These are phyloP conservation scores for Apiospora rasikravindrae DNA, from an alignment of 2,329 filamentous ascomycete species.

Conservation along the genomic window DNA sequence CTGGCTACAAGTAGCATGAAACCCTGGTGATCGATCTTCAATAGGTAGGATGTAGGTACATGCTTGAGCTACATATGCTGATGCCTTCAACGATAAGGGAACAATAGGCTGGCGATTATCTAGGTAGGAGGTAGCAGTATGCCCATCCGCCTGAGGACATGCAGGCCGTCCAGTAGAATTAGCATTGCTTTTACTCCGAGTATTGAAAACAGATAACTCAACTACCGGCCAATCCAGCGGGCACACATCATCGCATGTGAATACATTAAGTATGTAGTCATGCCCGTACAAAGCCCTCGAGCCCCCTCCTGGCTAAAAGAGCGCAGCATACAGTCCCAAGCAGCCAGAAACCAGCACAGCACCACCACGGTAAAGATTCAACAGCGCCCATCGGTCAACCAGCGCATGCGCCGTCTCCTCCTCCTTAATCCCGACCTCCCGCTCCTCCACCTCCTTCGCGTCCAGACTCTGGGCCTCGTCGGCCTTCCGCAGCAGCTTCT, in stretches of 20 bases:
- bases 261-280: too few relatives aligned
- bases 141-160: too few relatives aligned
- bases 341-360: slow-evolving; percentile 45
- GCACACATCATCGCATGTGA: not conserved
- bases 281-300: not conserved
- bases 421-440: slow-evolving; percentile 9
- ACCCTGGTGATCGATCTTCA: too few relatives aligned
- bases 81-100: too few relatives aligned
- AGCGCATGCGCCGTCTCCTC: slow-evolving; percentile 26
- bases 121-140: too few relatives aligned
- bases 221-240: not conserved
- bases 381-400: slow-evolving; percentile 54
- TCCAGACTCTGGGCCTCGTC: slow-evolving; percentile 41
- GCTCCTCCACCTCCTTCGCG: not conserved
- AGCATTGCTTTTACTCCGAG: too few relatives aligned
- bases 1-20: too few relatives aligned
- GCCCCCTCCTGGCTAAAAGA: slow-evolving; percentile 37
- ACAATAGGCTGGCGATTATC: too few relatives aligned
- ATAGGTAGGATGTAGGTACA: too few relatives aligned
- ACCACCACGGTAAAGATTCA: slow-evolving; percentile 70
- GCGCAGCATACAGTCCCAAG: slow-evolving; percentile 58
- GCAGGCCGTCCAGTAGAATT: too few relatives aligned
- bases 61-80: too few relatives aligned
- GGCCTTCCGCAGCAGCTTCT: slow-evolving; percentile 51
- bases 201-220: not conserved